Percentiles rank a stretch among this genome's conserved stretches.
Evolutionary conservation across 2,329 filamentous ascomycete species (phyloP).

Genomic region (Colletotrichum nymphaeae): DNA sequence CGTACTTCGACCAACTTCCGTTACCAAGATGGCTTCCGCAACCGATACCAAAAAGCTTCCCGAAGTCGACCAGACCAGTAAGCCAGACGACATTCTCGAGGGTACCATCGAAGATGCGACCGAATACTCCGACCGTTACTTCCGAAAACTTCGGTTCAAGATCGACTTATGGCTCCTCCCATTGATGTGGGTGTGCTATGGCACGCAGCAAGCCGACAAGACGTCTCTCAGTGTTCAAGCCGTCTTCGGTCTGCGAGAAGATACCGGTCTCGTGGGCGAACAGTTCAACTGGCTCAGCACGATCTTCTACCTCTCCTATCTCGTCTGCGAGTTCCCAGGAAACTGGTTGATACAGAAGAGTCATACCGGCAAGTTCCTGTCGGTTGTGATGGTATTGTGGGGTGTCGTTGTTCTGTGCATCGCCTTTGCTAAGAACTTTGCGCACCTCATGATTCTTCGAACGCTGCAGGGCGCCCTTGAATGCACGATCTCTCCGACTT

Average conservation of each 20-base stretch:
- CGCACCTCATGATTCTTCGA: slow-evolving; percentile 44
- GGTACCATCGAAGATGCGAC: slow-evolving; percentile 26
- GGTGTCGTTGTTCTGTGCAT: slow-evolving; percentile 45
- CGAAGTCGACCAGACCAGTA: neutral
- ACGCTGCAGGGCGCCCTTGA: slow-evolving; percentile 44
- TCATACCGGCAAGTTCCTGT: slow-evolving; percentile 47
- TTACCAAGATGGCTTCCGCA: neutral
- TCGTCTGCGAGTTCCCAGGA: slow-evolving; percentile 42
- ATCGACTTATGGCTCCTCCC: slow-evolving; percentile 45
- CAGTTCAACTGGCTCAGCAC: slow-evolving; percentile 46
- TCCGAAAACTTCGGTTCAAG: slow-evolving; percentile 43
- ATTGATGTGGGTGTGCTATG: slow-evolving; percentile 45
- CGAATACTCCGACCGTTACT: slow-evolving; percentile 41
- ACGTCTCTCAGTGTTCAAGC: slow-evolving; percentile 44
- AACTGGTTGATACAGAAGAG: slow-evolving; percentile 38
- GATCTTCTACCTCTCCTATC: slow-evolving; percentile 44
- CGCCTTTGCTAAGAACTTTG: slow-evolving; percentile 44
- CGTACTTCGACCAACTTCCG: neutral
- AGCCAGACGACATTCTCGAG: slow-evolving; percentile 13
- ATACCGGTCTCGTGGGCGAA: slow-evolving; percentile 43
- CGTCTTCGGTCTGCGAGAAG: slow-evolving; percentile 44
- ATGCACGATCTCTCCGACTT: slow-evolving; percentile 44
- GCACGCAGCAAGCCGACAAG: slow-evolving; percentile 45
- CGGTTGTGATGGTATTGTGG: slow-evolving; percentile 47
- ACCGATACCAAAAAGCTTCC: neutral